Conservation (phyloP, 371 early-diverging fungal genomes). For the Vairimorpha ceranae region DNA sequence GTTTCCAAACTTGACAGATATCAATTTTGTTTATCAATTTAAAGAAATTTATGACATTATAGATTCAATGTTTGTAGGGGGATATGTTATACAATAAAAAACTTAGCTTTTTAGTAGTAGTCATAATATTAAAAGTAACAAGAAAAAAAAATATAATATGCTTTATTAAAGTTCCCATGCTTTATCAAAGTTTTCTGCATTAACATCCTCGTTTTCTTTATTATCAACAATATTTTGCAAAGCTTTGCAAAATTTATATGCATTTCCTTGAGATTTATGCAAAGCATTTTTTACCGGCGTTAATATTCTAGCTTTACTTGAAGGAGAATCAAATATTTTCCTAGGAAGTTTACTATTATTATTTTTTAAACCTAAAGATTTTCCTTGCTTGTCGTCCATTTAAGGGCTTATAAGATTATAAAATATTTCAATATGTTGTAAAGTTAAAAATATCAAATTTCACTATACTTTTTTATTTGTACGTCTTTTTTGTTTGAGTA, state of each 20-base stretch:
- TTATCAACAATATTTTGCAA: slow-evolving; percentile 13
- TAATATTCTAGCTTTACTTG: slow-evolving; percentile 18
- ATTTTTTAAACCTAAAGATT: not conserved
- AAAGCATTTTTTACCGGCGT: slow-evolving; percentile 20
- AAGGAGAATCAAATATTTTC: slow-evolving; percentile 24
- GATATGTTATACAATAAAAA: too few species aligned
- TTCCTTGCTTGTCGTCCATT: not conserved
- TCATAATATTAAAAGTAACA: too few species aligned
- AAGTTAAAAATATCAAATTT: not conserved
- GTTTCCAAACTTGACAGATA: slow-evolving; percentile 24
- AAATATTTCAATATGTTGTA: too few species aligned
- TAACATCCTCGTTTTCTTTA: slow-evolving; percentile 13
- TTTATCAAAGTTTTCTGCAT: not conserved
- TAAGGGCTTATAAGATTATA: not conserved
- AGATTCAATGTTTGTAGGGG: slow-evolving; percentile 44
- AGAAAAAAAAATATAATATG: too few species aligned
- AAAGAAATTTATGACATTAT: slow-evolving; percentile 28
- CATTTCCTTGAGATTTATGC: slow-evolving; percentile 14
- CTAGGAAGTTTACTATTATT: not conserved
- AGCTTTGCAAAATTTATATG: slow-evolving; percentile 22
- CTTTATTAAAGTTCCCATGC: slow-evolving; percentile 6
- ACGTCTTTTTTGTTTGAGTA: slow-evolving; percentile 29
- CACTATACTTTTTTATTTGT: slow-evolving; percentile 4
- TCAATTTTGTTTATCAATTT: slow-evolving; percentile 45
- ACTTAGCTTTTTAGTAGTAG: too few species aligned